phyloP scores from a whole-genome alignment of 768 basidiomycete species.

The Rhizopogon vesiculosus region DNA sequence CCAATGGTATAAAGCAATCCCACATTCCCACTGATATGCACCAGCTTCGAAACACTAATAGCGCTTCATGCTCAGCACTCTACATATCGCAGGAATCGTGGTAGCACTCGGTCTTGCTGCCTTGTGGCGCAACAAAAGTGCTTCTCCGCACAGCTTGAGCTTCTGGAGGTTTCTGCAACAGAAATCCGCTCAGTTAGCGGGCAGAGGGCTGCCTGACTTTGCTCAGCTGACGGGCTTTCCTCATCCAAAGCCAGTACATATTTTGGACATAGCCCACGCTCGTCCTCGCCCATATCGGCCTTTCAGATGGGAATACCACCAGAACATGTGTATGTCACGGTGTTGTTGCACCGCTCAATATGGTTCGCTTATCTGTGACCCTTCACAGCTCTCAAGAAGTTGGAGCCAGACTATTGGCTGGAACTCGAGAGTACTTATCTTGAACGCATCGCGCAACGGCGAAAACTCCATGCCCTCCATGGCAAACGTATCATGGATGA shows the following conservation, averaged over 20 bases:
- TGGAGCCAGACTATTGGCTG: constrained; percentile 55
- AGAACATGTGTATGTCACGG: constrained; percentile 41
- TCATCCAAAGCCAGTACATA: constrained; percentile 33
- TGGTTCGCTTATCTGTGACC: background rate
- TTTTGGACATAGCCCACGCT: constrained; percentile 40
- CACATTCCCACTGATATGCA: no score
- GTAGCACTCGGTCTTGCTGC: constrained; percentile 1
- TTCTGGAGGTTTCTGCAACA: background rate
- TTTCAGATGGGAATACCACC: constrained; percentile 52
- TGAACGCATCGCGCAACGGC: constrained; percentile 38
- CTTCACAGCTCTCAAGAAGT: constrained; percentile 34
- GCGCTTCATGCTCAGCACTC: constrained; percentile 6
- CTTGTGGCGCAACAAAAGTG: background rate
- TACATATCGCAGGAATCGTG: background rate
- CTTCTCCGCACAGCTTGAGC: background rate
- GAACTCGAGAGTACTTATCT: constrained; percentile 51
- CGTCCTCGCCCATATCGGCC: constrained; percentile 50
- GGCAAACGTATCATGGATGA: constrained; percentile 39
- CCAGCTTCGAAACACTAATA: background rate
- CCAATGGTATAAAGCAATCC: no score
- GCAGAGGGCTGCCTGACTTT: constrained; percentile 29
- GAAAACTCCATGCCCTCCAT: constrained; percentile 31
- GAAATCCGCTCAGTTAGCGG: background rate
- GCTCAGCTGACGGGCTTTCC: constrained; percentile 41
- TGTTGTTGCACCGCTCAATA: background rate